phyloP scores from a whole-genome alignment of 805 yeast genomes.

The Wickerhamiella vanderwaltii region DNA sequence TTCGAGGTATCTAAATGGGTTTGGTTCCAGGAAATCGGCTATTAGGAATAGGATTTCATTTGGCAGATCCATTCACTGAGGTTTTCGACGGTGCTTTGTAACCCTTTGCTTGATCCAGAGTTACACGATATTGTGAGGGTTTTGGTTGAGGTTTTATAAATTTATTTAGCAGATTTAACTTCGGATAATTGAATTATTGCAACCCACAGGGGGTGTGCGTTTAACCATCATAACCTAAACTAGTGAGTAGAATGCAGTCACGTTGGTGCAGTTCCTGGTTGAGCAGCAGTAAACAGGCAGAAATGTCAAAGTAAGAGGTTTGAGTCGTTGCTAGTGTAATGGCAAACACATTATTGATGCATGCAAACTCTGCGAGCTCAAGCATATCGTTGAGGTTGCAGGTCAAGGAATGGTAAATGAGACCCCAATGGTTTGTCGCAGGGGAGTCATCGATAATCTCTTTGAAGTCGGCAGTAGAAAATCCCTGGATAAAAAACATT shows the following conservation, averaged over 20 bases:
- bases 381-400: conserved; percentile 1
- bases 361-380: background rate
- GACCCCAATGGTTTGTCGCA: background rate
- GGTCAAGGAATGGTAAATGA: background rate
- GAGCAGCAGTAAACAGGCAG: conserved; percentile 2
- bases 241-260: background rate
- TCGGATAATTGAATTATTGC: background rate
- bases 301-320: background rate
- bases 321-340: background rate
- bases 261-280: background rate
- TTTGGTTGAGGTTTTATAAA: background rate
- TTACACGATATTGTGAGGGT: background rate
- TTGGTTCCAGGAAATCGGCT: conserved; percentile 3
- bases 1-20: conserved; percentile 1
- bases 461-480: background rate
- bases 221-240: background rate
- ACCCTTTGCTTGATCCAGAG: background rate
- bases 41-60: background rate
- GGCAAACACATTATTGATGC: background rate
- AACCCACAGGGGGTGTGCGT: background rate
- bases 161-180: too few species aligned
- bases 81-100: background rate
- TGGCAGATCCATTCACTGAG: background rate
- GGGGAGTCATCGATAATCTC: background rate
- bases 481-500: background rate